Conservation (phyloP, 2,329 filamentous ascomycete genomes). For the Cytospora mali region DNA sequence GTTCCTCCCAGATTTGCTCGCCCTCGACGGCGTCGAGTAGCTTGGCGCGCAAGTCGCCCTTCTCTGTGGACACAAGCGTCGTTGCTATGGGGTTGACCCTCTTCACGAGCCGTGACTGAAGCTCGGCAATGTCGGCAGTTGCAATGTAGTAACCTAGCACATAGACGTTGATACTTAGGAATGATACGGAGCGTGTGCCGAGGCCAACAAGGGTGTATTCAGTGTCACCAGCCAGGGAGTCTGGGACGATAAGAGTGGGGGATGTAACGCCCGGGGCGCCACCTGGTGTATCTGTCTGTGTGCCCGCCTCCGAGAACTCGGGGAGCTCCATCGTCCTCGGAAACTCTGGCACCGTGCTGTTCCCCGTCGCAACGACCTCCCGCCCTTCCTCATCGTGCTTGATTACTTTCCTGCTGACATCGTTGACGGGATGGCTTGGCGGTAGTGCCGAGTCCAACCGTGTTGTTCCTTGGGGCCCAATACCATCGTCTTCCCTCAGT, state of each 20-base stretch:
- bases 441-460: conserved; percentile 49
- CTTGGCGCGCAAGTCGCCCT: conserved; percentile 67
- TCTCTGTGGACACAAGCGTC: conserved; percentile 80
- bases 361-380: conserved; percentile 80
- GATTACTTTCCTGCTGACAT: conserved; percentile 58
- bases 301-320: conserved; percentile 35
- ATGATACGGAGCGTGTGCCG: conserved; percentile 86
- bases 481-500: conserved; percentile 30
- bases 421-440: conserved; percentile 49
- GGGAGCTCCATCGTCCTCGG: conserved; percentile 71
- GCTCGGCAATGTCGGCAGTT: conserved; percentile 75
- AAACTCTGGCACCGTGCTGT: conserved; percentile 77
- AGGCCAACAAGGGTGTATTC: conserved; percentile 89
- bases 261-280: conserved; percentile 34
- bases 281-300: conserved; percentile 17
- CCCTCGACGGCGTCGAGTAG: conserved; percentile 72
- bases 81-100: conserved; percentile 78
- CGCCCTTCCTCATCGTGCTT: conserved; percentile 68
- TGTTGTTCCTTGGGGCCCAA: conserved; percentile 17
- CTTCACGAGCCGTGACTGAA: conserved; percentile 77
- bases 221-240: conserved; percentile 43
- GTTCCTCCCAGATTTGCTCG: conserved; percentile 72
- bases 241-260: conserved; percentile 34
- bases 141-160: conserved; percentile 92
- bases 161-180: conserved; percentile 89